Base-by-base conservation (phyloP, 495 filamentous ascomycete species). In the Trypethelium eluteriae region DNA sequence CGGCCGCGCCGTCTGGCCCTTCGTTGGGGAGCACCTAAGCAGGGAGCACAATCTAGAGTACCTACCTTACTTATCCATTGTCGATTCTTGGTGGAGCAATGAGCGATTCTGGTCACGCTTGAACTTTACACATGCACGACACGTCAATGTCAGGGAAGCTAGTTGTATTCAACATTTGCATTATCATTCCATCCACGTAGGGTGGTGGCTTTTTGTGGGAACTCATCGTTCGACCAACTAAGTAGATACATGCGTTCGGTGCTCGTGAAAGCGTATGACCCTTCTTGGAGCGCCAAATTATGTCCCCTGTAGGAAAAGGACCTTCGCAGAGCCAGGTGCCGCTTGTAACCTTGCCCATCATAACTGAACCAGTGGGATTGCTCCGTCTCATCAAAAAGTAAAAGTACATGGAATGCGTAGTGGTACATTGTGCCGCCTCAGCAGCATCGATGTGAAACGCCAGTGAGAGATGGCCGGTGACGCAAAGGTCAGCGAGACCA, bases 341-440 rank as follows among this genome's bases (percentile, higher is more conserved):
- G 53, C 53, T 36, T 34, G 53, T 35, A 36, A 32, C 18, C 53
- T 36, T 36, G 32, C 5, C 53, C 32, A 7, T 59, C 25, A 36
- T 36, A 59, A 18, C 6, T 14, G 53, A 59, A 59, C 18, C 53
- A 2, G 7, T 34, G 11, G 53, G 53, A 59, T 59, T 36, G 53
- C 53, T 59, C 53, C 53, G 32, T 35, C 18, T 59, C 25, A 59
- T 59, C 18, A 59, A 59, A 53, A 25, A 16, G 36, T 59, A 59
- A 59, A 59, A 59, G 32, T 59, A 59, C 53, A 59, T 11, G 53
- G 34, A 59, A 59, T 59, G 53, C 53, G 53, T 59, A 59, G 53
- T 59, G 36, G 53, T 59, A 59, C 53, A 59, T 7, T 59, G 53
- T 59, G 36, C 53, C 53, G 53, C 53, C 53, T 59, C 2, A 59